Conservation (phyloP, 2,329 filamentous ascomycete species). For the Pyrenophora graminea region DNA sequence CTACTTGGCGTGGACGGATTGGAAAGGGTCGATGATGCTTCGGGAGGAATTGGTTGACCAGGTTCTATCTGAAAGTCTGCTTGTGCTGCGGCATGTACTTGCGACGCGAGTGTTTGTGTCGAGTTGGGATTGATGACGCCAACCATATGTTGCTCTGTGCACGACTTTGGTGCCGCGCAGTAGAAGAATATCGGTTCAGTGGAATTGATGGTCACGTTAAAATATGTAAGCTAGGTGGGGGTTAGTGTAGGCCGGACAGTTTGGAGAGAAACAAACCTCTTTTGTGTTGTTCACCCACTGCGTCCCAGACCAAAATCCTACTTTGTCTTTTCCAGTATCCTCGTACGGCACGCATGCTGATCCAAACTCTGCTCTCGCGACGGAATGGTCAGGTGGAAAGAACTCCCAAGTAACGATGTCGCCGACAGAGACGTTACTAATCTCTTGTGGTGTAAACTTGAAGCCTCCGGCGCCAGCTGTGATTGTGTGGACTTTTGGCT, state of each 20-base stretch:
- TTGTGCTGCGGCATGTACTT: constrained; percentile 28
- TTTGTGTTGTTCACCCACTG: constrained; percentile 29
- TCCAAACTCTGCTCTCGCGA: constrained; percentile 47
- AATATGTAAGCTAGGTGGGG: constrained; percentile 32
- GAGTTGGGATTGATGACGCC: constrained; percentile 70
- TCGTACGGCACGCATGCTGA: constrained; percentile 49
- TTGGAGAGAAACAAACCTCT: constrained; percentile 26
- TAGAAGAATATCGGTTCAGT: constrained; percentile 47
- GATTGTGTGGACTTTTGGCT: constrained; percentile 39
- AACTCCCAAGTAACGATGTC: constrained; percentile 48
- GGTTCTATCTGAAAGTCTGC: constrained; percentile 43
- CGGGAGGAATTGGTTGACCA: constrained; percentile 47
- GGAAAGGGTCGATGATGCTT: constrained; percentile 30
- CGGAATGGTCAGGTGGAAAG: constrained; percentile 50
- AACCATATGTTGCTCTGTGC: constrained; percentile 69
- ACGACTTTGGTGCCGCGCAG: constrained; percentile 65
- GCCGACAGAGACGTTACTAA: constrained; percentile 44
- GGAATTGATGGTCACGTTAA: constrained; percentile 42
- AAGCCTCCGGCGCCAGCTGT: constrained; percentile 44
- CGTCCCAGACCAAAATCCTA: constrained; percentile 41
- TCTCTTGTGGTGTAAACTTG: constrained; percentile 44
- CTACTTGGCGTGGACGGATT: constrained; percentile 8
- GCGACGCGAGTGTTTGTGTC: constrained; percentile 35
- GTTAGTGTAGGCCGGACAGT: not conserved
- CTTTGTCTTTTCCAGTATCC: constrained; percentile 31